Conservation (phyloP, 495 filamentous ascomycete genomes). For the Aspergillus homomorphus region DNA sequence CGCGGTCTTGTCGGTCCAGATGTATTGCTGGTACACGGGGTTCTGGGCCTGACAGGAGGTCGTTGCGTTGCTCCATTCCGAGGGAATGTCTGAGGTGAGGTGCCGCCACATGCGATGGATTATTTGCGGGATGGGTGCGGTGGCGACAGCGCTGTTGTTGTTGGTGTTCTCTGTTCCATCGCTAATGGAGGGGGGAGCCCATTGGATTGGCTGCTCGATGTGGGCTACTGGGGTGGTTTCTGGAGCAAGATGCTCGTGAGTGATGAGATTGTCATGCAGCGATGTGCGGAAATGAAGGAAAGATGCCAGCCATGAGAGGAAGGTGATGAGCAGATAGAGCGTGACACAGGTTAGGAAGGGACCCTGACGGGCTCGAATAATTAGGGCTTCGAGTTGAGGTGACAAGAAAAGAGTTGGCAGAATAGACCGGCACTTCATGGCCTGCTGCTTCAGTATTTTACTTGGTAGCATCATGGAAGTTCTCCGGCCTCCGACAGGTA, state of each 20-base stretch:
- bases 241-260: background rate
- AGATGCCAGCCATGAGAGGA: background rate
- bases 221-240: background rate
- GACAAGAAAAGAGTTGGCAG: background rate
- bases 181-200: background rate
- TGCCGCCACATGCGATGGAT: background rate
- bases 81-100: background rate
- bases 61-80: background rate
- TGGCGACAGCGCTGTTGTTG: background rate
- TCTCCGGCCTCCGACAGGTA: background rate
- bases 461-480: background rate
- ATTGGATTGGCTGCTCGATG: background rate
- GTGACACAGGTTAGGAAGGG: background rate
- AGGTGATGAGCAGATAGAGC: background rate
- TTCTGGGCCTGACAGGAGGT: background rate
- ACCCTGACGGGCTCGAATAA: background rate
- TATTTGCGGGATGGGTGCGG: background rate
- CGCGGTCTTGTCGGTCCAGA: conserved; percentile 63
- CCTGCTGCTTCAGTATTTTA: background rate
- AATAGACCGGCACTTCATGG: background rate
- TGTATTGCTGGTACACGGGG: conserved; percentile 30
- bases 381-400: background rate
- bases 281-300: background rate
- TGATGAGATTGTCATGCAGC: background rate
- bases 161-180: background rate